Percentiles rank a stretch among this genome's conserved stretches.
These are phyloP conservation scores for Colletotrichum incanum DNA, from an alignment of 2,329 filamentous ascomycete species.

Conservation along the genomic window DNA sequence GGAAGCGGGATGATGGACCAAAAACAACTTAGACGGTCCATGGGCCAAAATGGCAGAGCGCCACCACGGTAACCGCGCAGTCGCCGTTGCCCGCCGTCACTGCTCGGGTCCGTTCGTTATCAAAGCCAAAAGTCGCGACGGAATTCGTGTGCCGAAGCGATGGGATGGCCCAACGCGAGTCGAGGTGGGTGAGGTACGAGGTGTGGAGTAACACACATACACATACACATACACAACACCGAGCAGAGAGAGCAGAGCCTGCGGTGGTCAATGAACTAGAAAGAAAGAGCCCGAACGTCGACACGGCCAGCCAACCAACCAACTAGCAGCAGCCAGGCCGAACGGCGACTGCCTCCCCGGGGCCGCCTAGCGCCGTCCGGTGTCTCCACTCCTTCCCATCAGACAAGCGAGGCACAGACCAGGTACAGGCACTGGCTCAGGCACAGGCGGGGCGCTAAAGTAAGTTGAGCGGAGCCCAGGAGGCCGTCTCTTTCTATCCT, in stretches of 20 bases:
- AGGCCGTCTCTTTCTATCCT: conserved; percentile 15
- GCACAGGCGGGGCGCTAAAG: conserved; percentile 31
- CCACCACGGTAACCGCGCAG: conserved; percentile 34
- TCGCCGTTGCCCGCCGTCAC: conserved; percentile 4
- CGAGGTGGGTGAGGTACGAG: neutral
- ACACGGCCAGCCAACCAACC: neutral
- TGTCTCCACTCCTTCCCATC: conserved; percentile 4
- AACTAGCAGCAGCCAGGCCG: neutral
- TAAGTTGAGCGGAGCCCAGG: conserved; percentile 19
- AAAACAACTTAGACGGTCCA: conserved; percentile 15
- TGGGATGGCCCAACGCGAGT: neutral
- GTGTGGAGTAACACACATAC: too few relatives aligned
- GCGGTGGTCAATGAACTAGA: too few relatives aligned
- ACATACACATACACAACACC: too few relatives aligned
- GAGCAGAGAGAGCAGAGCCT: too few relatives aligned
- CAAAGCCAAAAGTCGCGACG: conserved; percentile 1
- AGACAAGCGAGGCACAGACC: conserved; percentile 17
- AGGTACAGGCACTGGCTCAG: conserved; percentile 8
- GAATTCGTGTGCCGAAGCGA: neutral
- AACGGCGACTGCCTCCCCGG: conserved; percentile 19
- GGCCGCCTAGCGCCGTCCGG: conserved; percentile 25
- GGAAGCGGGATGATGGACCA: neutral
- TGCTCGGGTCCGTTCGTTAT: neutral
- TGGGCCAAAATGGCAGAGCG: conserved; percentile 37
- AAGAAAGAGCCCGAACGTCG: conserved; percentile 13